Evolutionary conservation across 306 rosid genomes (phyloP).

Genomic region (Sesbania bispinosa): DNA sequence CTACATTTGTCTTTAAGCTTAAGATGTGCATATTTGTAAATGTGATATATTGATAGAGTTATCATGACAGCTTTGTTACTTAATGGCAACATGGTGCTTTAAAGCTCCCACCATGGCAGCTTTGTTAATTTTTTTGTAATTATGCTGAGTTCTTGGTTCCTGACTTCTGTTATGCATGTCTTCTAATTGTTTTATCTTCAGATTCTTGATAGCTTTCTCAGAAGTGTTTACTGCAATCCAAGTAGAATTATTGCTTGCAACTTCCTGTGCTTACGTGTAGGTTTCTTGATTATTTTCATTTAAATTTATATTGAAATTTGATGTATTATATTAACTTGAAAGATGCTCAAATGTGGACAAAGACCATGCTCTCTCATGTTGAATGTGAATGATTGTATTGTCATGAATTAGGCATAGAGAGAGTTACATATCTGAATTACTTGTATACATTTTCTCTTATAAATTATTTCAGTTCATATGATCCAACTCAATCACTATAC

Average conservation of each 20-base stretch:
- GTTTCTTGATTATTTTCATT: conserved; percentile 16
- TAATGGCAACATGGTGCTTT: too few species aligned
- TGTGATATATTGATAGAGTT: conserved; percentile 21
- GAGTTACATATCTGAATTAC: neutral
- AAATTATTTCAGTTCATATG: neutral
- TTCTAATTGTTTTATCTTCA: conserved; percentile 9
- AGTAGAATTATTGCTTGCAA: conserved; percentile 21
- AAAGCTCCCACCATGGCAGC: too few species aligned
- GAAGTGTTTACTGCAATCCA: conserved; percentile 18
- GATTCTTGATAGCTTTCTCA: conserved; percentile 16
- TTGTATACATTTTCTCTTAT: neutral
- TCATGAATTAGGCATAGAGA: neutral
- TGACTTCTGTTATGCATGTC: neutral
- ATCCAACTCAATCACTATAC: neutral
- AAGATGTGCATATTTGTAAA: neutral
- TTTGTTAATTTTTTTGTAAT: conserved; percentile 9
- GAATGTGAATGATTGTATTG: conserved; percentile 9
- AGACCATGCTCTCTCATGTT: neutral
- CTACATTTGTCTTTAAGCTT: conserved; percentile 7
- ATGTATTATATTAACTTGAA: conserved; percentile 1
- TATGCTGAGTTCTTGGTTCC: neutral
- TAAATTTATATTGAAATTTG: neutral
- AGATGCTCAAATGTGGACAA: conserved; percentile 2
- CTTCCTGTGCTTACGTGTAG: conserved; percentile 17
- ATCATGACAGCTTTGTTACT: neutral